Base-by-base conservation (phyloP, 176 grass and related monocot species). In the Ensete ventricosum region DNA sequence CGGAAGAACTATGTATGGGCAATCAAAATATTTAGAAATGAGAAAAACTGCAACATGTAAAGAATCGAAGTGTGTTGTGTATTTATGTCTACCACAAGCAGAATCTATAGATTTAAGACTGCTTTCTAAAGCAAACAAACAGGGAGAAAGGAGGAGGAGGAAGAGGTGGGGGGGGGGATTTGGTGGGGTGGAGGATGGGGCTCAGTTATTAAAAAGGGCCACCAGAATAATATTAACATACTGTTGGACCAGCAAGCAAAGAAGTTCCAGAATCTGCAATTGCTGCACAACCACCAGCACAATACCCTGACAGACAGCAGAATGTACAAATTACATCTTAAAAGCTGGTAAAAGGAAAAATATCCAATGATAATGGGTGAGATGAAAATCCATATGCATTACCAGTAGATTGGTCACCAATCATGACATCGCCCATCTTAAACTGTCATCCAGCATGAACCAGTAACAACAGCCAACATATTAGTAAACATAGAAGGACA, bases 261-360 rank as follows among this genome's bases (percentile, higher is more conserved):
- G 92, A 91, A 85, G 86, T 96, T 82, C 92, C 92, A 52, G 92
- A 96, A 83, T 96, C 92, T 81, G 88, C 92, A 69, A 91, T 91
- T 75, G 92, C 92, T 24, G 82, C 55, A 62, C 92, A 96, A 19
- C 84, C 86, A 53, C 82, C 68, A 58, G 84, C 67, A 79, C 88
- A 96, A 54, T 79, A 87, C 86, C 86, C 92, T 96, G 68, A 76
- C 51, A 75, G 8, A 43, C 34, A 43, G 3, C 34, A 43, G 4
- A 85, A 1, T 78, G 27, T 20, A 73, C 62, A 53, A n/a, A 82
- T 75, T 53, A 79, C 54, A 75, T 54, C 11, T 83, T 67, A 63
- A 58, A 16, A 11, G 64, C 22, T 50, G 17, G 50, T 43, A 54
- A 22, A 77, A 58, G 34, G 34, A 43, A 53, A 78, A 19, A 21